Evolutionary conservation across 768 basidiomycete species (phyloP).

Genomic region (Lactarius indigo): DNA sequence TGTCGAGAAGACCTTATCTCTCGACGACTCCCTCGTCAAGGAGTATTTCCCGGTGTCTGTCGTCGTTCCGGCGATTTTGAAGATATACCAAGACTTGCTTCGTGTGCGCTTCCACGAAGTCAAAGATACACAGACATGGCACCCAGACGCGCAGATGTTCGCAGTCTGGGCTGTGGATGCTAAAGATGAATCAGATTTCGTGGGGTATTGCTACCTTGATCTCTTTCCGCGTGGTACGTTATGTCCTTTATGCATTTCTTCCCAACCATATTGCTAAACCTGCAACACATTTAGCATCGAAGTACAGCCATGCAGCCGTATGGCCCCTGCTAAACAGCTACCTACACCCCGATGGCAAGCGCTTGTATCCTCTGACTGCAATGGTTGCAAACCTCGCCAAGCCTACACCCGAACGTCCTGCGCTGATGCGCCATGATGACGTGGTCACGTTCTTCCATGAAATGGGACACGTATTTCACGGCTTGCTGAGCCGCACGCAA

Average conservation of each 20-base stretch:
- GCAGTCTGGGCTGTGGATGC: conserved; percentile 81
- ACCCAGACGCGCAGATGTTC: conserved; percentile 84
- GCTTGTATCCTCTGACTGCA: conserved; percentile 69
- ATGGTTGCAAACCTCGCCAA: conserved; percentile 95
- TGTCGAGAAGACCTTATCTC: conserved; percentile 59
- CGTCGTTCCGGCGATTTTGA: conserved; percentile 77
- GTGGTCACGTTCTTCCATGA: conserved; percentile 93
- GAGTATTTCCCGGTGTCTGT: conserved; percentile 86
- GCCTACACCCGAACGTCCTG: conserved; percentile 73
- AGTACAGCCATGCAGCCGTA: conserved; percentile 86
- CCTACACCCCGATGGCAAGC: conserved; percentile 48
- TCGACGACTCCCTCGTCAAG: conserved; percentile 78
- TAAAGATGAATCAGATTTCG: conserved; percentile 63
- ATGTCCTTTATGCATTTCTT: conserved; percentile 2
- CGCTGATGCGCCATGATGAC: conserved; percentile 82
- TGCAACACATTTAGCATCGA: conserved; percentile 46
- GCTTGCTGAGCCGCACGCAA: conserved; percentile 61
- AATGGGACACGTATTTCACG: conserved; percentile 58
- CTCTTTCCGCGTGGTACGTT: conserved; percentile 74
- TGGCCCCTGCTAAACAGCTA: conserved; percentile 75
- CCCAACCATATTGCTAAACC: neutral
- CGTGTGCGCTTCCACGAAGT: conserved; percentile 61
- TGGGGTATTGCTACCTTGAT: conserved; percentile 87
- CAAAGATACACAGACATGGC: conserved; percentile 67
- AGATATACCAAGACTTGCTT: conserved; percentile 80